Conservation (phyloP, 495 filamentous ascomycete genomes). For the Rostrohypoxylon terebratum region DNA sequence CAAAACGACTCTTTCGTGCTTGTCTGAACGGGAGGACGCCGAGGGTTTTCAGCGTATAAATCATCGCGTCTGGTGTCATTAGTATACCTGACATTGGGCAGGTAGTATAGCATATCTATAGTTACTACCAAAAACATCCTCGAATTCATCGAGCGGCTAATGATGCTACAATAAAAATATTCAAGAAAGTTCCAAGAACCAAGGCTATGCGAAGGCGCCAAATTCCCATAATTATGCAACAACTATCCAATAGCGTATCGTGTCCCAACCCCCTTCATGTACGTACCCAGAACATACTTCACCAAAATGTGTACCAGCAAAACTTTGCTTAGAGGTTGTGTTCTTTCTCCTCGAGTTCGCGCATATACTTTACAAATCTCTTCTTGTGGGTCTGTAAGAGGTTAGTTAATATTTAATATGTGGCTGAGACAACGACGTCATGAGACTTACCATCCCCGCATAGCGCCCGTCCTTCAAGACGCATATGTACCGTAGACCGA, state of each 20-base stretch:
- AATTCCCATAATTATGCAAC: conserved; percentile 12
- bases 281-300: not conserved
- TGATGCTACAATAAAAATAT: conserved; percentile 2
- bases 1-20: no score
- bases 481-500: conserved; percentile 93
- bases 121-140: not conserved
- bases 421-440: not conserved
- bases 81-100: not conserved
- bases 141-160: not conserved
- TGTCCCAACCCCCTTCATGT: not conserved
- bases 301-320: conserved; percentile 21
- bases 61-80: not conserved
- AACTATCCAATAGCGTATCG: not conserved
- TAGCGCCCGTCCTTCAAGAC: conserved; percentile 85
- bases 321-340: conserved; percentile 25
- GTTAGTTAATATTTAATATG: conserved; percentile 50
- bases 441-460: conserved; percentile 79
- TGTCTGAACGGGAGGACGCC: not conserved
- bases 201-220: conserved; percentile 13
- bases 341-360: conserved; percentile 76
- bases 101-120: not conserved
- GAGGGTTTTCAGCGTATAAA: not conserved
- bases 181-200: not conserved
- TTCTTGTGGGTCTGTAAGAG: conserved; percentile 84
- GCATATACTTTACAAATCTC: conserved; percentile 93